Evolutionary conservation across 176 grass and related monocot species (phyloP).

Genomic region (Phragmites australis): DNA sequence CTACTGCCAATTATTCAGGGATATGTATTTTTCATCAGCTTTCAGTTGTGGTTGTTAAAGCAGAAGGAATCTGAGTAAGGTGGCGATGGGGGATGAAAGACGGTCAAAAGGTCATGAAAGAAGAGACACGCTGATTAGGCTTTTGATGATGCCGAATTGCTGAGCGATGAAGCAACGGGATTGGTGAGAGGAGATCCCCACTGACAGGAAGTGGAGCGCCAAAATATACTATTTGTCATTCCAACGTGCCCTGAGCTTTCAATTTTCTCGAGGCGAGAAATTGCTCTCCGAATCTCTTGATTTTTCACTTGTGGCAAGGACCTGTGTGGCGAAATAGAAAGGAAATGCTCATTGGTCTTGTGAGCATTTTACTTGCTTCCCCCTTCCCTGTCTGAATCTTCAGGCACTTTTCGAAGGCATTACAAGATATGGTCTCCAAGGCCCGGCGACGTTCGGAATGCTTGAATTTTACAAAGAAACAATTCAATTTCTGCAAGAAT

Average conservation of each 20-base stretch:
- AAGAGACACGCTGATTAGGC: neutral
- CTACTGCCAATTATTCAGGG: neutral
- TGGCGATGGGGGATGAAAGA: neutral
- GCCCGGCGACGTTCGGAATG: neutral
- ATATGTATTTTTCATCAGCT: neutral
- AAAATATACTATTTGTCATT: neutral
- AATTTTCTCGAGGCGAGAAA: neutral
- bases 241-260: constrained; percentile 19
- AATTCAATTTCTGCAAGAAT: neutral
- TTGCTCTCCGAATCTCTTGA: neutral
- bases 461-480: too few species aligned
- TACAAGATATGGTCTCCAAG: constrained; percentile 30
- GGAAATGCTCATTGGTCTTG: neutral
- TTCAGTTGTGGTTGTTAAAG: constrained; percentile 5
- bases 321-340: neutral
- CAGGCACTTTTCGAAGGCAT: constrained; percentile 1
- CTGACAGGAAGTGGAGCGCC: constrained; percentile 40
- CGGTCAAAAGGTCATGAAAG: neutral
- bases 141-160: constrained; percentile 36
- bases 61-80: neutral
- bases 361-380: constrained; percentile 15
- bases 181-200: constrained; percentile 35
- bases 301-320: constrained; percentile 28
- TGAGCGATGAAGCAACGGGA: constrained; percentile 43
- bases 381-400: constrained; percentile 29